A percentile compares a stretch with the other conserved stretches of the same genome.
Conservation (phyloP, 257 asterid species). For the Gynochthodes officinalis region DNA sequence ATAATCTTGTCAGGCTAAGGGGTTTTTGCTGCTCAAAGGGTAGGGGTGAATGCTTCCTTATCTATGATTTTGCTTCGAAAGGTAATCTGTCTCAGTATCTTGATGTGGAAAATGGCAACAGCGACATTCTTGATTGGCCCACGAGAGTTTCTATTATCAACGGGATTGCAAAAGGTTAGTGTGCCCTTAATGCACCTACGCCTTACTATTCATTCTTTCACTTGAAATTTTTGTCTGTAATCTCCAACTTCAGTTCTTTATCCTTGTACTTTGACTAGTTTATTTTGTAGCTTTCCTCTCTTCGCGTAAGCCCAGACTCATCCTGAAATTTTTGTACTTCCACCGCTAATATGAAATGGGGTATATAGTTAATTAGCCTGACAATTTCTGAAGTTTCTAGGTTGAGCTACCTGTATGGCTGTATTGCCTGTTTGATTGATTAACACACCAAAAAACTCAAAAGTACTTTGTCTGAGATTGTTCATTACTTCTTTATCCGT, state of each 20-base stretch:
- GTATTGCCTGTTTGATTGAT: too few species aligned
- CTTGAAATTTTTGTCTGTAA: not conserved
- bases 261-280: not conserved
- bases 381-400: too few species aligned
- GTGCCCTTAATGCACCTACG: not conserved
- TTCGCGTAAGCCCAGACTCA: too few species aligned
- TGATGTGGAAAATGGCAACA: conserved; percentile 42
- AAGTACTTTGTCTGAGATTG: too few species aligned
- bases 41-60: conserved; percentile 79
- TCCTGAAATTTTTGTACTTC: too few species aligned
- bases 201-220: not conserved
- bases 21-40: conserved; percentile 92
- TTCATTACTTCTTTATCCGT: not conserved
- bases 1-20: conserved; percentile 63
- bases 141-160: conserved; percentile 65
- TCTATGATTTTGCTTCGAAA: conserved; percentile 64
- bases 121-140: conserved; percentile 67
- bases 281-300: not conserved
- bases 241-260: not conserved
- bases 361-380: too few species aligned
- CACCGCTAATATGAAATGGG: too few species aligned
- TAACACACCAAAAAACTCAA: too few species aligned
- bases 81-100: conserved; percentile 69
- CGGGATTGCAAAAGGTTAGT: conserved; percentile 87
- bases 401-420: too few species aligned